Evolutionary conservation across 495 filamentous ascomycete genomes (phyloP).

Genomic region (Penicillium paxilli): DNA sequence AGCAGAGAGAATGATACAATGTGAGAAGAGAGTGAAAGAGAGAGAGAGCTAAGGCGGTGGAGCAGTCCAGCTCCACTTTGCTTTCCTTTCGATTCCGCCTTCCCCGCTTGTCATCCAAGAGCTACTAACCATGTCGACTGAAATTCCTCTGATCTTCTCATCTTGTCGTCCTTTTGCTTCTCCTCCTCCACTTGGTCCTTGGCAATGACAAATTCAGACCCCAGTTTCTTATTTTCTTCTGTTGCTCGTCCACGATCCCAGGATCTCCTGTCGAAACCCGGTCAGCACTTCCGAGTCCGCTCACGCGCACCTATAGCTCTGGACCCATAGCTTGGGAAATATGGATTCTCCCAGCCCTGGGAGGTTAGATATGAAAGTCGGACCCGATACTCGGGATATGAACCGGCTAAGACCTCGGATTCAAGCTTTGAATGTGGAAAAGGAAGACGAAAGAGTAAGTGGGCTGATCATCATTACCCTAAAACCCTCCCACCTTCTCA

Average conservation of each 20-base stretch:
- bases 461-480: neutral
- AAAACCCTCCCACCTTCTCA: slow-evolving; percentile 2
- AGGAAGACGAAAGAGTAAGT: slow-evolving; percentile 34
- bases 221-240: neutral
- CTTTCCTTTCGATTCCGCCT: no score
- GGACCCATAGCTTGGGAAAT: slow-evolving; percentile 17
- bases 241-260: slow-evolving; percentile 1
- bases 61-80: neutral
- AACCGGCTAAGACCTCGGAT: slow-evolving; percentile 12
- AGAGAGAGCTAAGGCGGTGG: slow-evolving; percentile 23
- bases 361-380: slow-evolving; percentile 1
- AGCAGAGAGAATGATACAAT: neutral
- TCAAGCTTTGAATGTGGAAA: slow-evolving; percentile 35
- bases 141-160: slow-evolving; percentile 1
- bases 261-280: slow-evolving; percentile 1
- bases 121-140: slow-evolving; percentile 19
- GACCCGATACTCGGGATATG: neutral
- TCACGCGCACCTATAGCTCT: neutral
- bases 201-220: slow-evolving; percentile 24
- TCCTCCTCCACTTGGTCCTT: neutral
- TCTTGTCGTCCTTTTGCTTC: neutral
- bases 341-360: slow-evolving; percentile 18
- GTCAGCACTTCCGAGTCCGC: no score
- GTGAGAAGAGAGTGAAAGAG: no score
- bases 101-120: neutral